Conservation (phyloP, 2,329 filamentous ascomycete genomes). For the Coniochaeta sp. region DNA sequence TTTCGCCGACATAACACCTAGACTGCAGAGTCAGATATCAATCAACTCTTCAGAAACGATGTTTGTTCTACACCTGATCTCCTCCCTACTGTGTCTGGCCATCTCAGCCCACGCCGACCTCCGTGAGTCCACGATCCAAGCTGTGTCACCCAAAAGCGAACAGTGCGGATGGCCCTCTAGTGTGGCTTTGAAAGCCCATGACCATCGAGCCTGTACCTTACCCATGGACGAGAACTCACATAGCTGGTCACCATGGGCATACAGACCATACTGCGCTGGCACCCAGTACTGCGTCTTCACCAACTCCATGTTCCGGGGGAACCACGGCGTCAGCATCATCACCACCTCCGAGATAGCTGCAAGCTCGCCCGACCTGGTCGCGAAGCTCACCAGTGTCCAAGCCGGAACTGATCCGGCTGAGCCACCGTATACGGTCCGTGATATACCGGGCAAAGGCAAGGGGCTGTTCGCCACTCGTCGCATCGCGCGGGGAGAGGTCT, state of each 20-base stretch:
- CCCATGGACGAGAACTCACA: conserved; percentile 2
- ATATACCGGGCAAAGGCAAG: conserved; percentile 23
- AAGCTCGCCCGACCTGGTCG: not conserved
- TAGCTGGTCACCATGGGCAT: conserved; percentile 19
- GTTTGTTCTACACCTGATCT: not conserved
- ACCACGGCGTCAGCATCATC: conserved; percentile 3
- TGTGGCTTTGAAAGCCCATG: not conserved
- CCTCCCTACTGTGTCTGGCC: not conserved
- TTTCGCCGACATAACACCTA: too few species aligned
- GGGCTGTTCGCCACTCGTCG: conserved; percentile 25
- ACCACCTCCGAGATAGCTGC: not conserved
- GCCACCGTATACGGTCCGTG: conserved; percentile 18
- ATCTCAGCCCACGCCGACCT: not conserved
- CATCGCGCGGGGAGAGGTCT: conserved; percentile 23
- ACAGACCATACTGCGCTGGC: conserved; percentile 15
- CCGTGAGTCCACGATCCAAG: too few species aligned
- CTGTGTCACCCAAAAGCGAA: not conserved
- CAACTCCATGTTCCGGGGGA: not conserved
- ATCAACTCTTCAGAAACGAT: not conserved
- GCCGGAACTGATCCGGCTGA: conserved; percentile 1
- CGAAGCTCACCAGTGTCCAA: not conserved
- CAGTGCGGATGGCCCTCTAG: not conserved
- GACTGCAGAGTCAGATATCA: too few species aligned
- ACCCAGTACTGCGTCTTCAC: conserved; percentile 4
- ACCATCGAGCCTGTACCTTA: not conserved